Conservation (phyloP, 805 yeast species). For the Phaffomyces thermotolerans region DNA sequence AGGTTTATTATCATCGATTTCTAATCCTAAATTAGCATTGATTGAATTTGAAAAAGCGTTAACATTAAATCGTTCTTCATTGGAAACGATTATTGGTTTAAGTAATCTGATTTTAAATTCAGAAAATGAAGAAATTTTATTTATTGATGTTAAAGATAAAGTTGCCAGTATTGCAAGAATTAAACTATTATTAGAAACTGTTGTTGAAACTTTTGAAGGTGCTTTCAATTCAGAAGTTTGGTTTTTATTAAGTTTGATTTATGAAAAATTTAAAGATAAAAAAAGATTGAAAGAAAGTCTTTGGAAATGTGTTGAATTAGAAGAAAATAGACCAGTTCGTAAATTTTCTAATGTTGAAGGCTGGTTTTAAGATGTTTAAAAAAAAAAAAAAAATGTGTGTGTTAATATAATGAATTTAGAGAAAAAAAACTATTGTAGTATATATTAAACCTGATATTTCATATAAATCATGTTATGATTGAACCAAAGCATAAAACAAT, state of each 20-base stretch:
- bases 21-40: conserved; percentile 37
- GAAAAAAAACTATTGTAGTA: too few relatives aligned
- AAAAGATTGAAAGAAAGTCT: conserved; percentile 40
- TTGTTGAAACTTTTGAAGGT: conserved; percentile 33
- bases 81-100: conserved; percentile 17
- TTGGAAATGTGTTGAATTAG: conserved; percentile 59
- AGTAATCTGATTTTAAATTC: conserved; percentile 12
- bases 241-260: conserved; percentile 58
- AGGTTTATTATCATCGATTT: conserved; percentile 30
- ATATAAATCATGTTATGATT: conserved; percentile 6
- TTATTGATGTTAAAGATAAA: conserved; percentile 48
- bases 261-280: conserved; percentile 51
- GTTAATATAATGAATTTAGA: too few relatives aligned
- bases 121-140: conserved; percentile 20
- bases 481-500: conserved; percentile 21
- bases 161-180: conserved; percentile 46
- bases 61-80: conserved; percentile 6
- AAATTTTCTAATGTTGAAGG: conserved; percentile 1
- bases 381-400: too few relatives aligned
- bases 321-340: conserved; percentile 35
- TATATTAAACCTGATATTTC: too few relatives aligned
- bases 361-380: neutral
- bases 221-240: conserved; percentile 52
- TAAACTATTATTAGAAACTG: conserved; percentile 31
- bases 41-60: conserved; percentile 53